phyloP scores from a whole-genome alignment of 441 rosid genomes.

The Pelargonium myrrhifolium region DNA sequence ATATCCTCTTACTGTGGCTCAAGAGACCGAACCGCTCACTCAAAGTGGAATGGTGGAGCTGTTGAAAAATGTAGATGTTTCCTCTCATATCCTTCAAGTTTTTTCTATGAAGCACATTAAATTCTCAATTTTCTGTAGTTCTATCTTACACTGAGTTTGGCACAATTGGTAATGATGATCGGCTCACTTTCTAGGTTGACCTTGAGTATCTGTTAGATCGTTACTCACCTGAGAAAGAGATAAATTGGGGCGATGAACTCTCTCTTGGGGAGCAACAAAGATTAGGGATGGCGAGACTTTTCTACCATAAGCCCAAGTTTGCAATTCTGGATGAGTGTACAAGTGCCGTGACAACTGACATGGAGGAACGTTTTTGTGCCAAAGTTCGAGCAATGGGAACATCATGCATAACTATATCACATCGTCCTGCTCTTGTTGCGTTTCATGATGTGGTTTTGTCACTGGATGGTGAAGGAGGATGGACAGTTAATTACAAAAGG shows the following conservation, averaged over 20 bases:
- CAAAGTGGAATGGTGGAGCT: slow-evolving; percentile 84
- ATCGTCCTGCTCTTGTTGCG: slow-evolving; percentile 97
- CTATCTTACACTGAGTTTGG: slow-evolving; percentile 13
- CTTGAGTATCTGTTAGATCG: slow-evolving; percentile 93
- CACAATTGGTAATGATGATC: neutral
- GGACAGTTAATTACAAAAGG: slow-evolving; percentile 83
- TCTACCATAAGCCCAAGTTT: slow-evolving; percentile 98
- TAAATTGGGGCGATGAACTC: slow-evolving; percentile 97
- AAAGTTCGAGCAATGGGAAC: slow-evolving; percentile 99
- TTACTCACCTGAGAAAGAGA: slow-evolving; percentile 79
- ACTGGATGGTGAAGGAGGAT: slow-evolving; percentile 97
- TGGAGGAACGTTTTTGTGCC: slow-evolving; percentile 97
- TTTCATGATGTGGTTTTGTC: slow-evolving; percentile 97
- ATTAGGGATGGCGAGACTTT: slow-evolving; percentile 97
- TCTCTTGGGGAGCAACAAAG: slow-evolving; percentile 99
- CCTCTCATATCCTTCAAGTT: slow-evolving; percentile 12
- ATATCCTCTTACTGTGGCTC: slow-evolving; percentile 83
- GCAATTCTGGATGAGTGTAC: slow-evolving; percentile 99
- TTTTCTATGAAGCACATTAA: neutral
- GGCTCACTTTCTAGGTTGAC: slow-evolving; percentile 56
- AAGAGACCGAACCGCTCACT: slow-evolving; percentile 65
- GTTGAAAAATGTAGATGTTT: slow-evolving; percentile 68
- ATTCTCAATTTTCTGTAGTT: slow-evolving; percentile 7
- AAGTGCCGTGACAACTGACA: slow-evolving; percentile 98
- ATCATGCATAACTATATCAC: slow-evolving; percentile 98